A percentile compares a stretch with the other conserved stretches of the same genome.
Evolutionary conservation across 768 basidiomycete genomes (phyloP).

Genomic region (Naganishia kalamii): DNA sequence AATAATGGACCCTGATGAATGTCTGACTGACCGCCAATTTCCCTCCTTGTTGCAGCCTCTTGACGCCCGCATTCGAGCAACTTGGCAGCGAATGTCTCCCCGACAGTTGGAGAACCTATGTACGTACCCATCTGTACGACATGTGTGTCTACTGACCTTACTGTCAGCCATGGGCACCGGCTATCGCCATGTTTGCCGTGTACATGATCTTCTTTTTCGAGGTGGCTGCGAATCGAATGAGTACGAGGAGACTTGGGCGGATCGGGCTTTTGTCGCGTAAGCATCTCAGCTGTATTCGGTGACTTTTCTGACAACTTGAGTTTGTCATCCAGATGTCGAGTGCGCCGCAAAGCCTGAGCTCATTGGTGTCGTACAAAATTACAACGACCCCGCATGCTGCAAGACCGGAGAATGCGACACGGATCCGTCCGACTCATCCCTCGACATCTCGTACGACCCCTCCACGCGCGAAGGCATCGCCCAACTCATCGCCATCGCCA

Average conservation of each 20-base stretch:
- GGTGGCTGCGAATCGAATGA: slow-evolving; percentile 32
- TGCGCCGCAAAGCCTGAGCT: too few species aligned
- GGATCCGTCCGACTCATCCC: too few species aligned
- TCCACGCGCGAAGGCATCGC: slow-evolving; percentile 47
- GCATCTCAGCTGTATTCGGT: background rate
- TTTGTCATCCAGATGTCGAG: background rate
- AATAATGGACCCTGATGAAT: background rate
- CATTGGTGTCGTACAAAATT: too few species aligned
- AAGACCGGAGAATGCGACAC: too few species aligned
- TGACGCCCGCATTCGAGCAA: slow-evolving; percentile 27
- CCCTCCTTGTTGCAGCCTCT: slow-evolving; percentile 56
- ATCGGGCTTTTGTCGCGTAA: slow-evolving; percentile 11
- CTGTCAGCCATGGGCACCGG: slow-evolving; percentile 23
- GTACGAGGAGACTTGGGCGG: slow-evolving; percentile 27
- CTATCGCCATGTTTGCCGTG: slow-evolving; percentile 34
- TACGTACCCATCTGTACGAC: slow-evolving; percentile 24
- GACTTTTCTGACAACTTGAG: too few species aligned
- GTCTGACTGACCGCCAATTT: too few species aligned
- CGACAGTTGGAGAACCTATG: slow-evolving; percentile 38
- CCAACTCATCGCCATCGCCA: slow-evolving; percentile 79
- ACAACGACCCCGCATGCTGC: too few species aligned
- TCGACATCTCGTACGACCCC: background rate
- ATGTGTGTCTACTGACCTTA: background rate
- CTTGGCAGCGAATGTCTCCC: slow-evolving; percentile 35
- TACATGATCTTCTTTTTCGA: slow-evolving; percentile 34